phyloP scores from a whole-genome alignment of 805 yeast species.

The Vanderwaltozyma tropicalis region DNA sequence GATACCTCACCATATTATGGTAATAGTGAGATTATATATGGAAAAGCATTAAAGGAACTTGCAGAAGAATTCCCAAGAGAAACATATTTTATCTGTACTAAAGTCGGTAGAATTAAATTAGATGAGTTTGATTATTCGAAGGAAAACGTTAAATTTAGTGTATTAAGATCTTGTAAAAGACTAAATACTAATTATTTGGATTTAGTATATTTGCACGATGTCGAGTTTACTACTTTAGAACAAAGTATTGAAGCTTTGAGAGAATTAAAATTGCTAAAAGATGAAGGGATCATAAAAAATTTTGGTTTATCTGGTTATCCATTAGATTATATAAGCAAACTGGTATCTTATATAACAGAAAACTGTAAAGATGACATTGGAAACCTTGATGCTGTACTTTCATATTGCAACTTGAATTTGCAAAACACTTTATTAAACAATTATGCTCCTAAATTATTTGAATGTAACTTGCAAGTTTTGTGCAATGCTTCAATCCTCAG shows the following conservation, averaged over 20 bases:
- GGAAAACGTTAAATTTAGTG: slow-evolving; percentile 48
- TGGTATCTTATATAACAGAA: slow-evolving; percentile 18
- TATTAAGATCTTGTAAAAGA: slow-evolving; percentile 55
- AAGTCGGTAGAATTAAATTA: slow-evolving; percentile 63
- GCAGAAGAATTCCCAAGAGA: slow-evolving; percentile 42
- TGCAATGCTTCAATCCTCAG: slow-evolving; percentile 73
- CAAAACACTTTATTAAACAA: slow-evolving; percentile 47
- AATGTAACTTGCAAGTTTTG: slow-evolving; percentile 11
- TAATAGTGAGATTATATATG: slow-evolving; percentile 67
- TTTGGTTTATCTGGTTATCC: slow-evolving; percentile 88
- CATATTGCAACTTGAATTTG: slow-evolving; percentile 72
- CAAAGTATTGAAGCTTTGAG: slow-evolving; percentile 53
- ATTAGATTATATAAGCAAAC: slow-evolving; percentile 48
- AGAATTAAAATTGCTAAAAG: slow-evolving; percentile 48
- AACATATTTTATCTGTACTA: slow-evolving; percentile 62
- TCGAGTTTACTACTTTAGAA: slow-evolving; percentile 59
- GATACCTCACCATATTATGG: slow-evolving; percentile 95
- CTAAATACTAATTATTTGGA: slow-evolving; percentile 64
- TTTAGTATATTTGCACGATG: slow-evolving; percentile 77
- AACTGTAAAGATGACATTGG: slow-evolving; percentile 34
- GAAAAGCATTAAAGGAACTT: slow-evolving; percentile 44
- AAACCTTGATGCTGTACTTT: slow-evolving; percentile 61
- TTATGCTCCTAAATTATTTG: slow-evolving; percentile 25
- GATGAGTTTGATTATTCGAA: slow-evolving; percentile 70
- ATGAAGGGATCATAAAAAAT: slow-evolving; percentile 49